These are phyloP conservation scores for Anthoceros angustus DNA, from an alignment of 225 moss, liverwort and hornwort species.

Conservation along the genomic window DNA sequence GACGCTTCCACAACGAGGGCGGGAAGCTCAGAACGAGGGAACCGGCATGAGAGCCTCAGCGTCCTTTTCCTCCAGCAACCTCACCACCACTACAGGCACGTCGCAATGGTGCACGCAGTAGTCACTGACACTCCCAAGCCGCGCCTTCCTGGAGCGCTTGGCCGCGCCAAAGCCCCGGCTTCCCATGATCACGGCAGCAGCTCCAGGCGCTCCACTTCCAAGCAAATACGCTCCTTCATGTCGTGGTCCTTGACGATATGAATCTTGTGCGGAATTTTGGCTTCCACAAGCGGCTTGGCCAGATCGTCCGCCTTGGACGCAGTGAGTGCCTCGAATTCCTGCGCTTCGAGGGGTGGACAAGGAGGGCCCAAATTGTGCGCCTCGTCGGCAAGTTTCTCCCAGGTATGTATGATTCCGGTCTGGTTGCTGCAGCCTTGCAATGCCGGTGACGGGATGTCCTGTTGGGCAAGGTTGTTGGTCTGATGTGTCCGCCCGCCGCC, in stretches of 20 bases:
- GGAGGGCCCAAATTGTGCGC: conserved; percentile 26
- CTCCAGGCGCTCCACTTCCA: conserved; percentile 1
- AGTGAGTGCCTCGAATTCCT: conserved; percentile 23
- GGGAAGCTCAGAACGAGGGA: not conserved
- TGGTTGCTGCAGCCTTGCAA: not conserved
- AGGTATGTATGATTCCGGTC: conserved; percentile 14
- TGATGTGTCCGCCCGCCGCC: no score
- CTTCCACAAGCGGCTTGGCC: not conserved
- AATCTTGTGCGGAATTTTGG: not conserved
- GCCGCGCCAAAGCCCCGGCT: not conserved
- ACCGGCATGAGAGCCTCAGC: not conserved
- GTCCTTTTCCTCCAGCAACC: not conserved
- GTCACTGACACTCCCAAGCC: not conserved
- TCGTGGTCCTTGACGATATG: conserved; percentile 1
- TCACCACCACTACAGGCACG: not conserved
- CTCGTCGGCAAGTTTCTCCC: conserved; percentile 50
- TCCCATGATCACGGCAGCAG: not conserved
- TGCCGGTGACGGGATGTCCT: not conserved
- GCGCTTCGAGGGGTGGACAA: conserved; percentile 24
- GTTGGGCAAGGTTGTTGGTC: not conserved
- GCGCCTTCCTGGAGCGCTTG: not conserved
- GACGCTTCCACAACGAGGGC: no score
- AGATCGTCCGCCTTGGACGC: not conserved
- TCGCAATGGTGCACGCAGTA: conserved; percentile 2
- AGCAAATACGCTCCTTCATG: conserved; percentile 3